phyloP scores from a whole-genome alignment of 2,329 filamentous ascomycete species.

The Paraphoma chrysanthemicola region DNA sequence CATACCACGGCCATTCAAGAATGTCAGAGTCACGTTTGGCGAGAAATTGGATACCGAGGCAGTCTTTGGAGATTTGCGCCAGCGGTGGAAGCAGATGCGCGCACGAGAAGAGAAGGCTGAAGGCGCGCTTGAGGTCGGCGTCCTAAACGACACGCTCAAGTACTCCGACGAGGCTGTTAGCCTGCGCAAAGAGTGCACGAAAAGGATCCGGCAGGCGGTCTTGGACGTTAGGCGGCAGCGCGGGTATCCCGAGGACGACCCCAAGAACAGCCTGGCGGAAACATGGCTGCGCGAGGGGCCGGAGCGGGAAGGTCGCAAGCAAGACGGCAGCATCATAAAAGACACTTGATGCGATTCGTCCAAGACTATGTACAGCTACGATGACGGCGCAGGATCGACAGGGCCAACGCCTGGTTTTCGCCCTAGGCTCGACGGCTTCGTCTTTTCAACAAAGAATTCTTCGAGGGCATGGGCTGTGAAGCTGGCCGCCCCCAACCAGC shows the following conservation, averaged over 20 bases:
- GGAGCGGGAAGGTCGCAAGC: constrained; percentile 63
- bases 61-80: constrained; percentile 78
- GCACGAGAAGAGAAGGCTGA: constrained; percentile 58
- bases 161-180: constrained; percentile 76
- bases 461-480: background rate
- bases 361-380: constrained; percentile 3
- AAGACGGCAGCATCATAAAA: constrained; percentile 67
- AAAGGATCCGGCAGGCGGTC: constrained; percentile 78
- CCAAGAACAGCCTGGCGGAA: constrained; percentile 76
- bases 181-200: constrained; percentile 80
- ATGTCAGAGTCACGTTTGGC: constrained; percentile 78
- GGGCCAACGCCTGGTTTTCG: background rate
- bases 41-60: constrained; percentile 75
- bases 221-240: constrained; percentile 75
- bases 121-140: constrained; percentile 58
- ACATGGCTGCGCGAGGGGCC: constrained; percentile 73
- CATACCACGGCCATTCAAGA: constrained; percentile 75
- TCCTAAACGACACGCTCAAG: constrained; percentile 70
- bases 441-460: background rate
- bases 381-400: background rate
- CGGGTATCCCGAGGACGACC: constrained; percentile 81
- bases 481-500: constrained; percentile 5
- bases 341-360: constrained; percentile 52
- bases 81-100: constrained; percentile 74
- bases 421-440: background rate